A percentile compares a stretch with the other conserved stretches of the same genome.
Conservation (phyloP, 2,329 filamentous ascomycete genomes). For the Canariomyces notabilis region DNA sequence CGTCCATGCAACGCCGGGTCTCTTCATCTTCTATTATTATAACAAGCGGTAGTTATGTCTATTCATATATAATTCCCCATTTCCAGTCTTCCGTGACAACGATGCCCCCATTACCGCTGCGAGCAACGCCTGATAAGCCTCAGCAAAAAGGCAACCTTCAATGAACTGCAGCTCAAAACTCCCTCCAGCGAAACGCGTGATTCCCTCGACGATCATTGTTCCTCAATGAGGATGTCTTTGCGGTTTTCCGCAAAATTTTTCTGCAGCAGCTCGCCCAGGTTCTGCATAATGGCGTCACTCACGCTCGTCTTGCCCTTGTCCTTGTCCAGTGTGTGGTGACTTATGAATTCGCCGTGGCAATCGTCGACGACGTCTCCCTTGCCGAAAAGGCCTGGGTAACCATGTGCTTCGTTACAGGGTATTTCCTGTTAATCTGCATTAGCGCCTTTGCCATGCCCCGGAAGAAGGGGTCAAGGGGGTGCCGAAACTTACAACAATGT, state of each 20-base stretch:
- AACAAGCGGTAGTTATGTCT: no score
- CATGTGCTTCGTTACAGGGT: conserved; percentile 10
- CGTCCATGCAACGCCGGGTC: no score
- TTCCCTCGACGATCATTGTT: no score
- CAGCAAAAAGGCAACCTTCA: no score
- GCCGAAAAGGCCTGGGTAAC: conserved; percentile 7
- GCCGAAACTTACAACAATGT: conserved; percentile 6
- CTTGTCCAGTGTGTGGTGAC: conserved; percentile 11
- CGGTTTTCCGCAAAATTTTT: not conserved
- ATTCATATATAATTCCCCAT: no score
- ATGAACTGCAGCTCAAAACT: no score
- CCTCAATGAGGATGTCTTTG: conserved; percentile 6
- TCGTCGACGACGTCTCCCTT: conserved; percentile 3
- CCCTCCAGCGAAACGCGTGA: no score
- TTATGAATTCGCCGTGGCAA: conserved; percentile 10
- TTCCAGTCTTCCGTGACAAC: no score
- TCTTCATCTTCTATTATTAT: no score
- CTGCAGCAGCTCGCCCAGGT: conserved; percentile 6
- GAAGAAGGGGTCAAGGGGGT: not conserved
- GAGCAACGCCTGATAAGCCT: no score
- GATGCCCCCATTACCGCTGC: no score
- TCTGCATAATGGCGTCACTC: conserved; percentile 4
- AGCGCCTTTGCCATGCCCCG: not conserved
- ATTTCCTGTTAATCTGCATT: conserved; percentile 1
- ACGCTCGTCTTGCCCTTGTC: conserved; percentile 1